Conservation (phyloP, 495 filamentous ascomycete genomes). For the Hypoxylon lienhwacheense region DNA sequence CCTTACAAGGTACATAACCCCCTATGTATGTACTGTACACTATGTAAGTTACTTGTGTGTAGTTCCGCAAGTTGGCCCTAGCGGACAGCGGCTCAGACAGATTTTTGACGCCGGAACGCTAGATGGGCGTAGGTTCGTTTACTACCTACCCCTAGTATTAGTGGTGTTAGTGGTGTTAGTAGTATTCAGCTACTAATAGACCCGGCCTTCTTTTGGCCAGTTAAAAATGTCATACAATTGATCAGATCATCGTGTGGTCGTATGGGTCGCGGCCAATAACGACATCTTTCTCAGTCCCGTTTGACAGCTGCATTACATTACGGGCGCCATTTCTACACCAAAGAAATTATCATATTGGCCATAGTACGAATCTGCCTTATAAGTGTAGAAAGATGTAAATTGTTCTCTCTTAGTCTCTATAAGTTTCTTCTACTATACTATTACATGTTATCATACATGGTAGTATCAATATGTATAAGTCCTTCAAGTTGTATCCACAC, state of each 20-base stretch:
- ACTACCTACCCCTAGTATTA: too few relatives aligned
- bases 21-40: neutral
- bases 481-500: too few relatives aligned
- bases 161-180: too few relatives aligned
- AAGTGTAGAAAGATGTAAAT: too few relatives aligned
- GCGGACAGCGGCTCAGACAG: constrained; percentile 30
- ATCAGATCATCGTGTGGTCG: constrained; percentile 33
- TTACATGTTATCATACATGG: too few relatives aligned
- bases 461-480: too few relatives aligned
- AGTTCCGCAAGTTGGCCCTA: constrained; percentile 22
- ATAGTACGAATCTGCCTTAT: too few relatives aligned
- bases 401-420: too few relatives aligned
- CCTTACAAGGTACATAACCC: too few relatives aligned
- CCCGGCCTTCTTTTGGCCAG: constrained; percentile 22
- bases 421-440: too few relatives aligned
- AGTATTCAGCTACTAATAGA: too few relatives aligned
- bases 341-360: too few relatives aligned
- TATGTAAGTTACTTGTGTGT: constrained; percentile 1
- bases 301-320: constrained; percentile 26
- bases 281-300: constrained; percentile 1
- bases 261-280: constrained; percentile 21
- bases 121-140: constrained; percentile 30
- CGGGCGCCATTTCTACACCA: constrained; percentile 7
- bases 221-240: constrained; percentile 28
- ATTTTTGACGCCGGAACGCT: constrained; percentile 30